Conservation (phyloP, 148 eudicot genomes). For the Arbutus unedo region DNA sequence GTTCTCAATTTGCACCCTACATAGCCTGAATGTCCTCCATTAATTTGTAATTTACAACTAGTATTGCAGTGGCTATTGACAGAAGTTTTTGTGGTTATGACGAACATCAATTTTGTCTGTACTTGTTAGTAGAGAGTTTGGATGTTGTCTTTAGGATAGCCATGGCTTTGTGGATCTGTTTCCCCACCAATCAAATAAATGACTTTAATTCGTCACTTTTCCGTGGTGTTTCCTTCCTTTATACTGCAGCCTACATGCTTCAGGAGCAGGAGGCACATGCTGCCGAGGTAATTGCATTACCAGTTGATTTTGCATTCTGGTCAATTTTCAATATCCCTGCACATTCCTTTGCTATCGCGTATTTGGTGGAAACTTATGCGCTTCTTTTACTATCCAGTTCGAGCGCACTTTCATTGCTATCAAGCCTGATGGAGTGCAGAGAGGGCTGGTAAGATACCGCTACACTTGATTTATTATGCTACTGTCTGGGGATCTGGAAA, state of each 20-base stretch:
- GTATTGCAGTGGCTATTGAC: not conserved
- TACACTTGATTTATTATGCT: not conserved
- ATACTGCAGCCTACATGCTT: conserved; percentile 71
- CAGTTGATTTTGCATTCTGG: not conserved
- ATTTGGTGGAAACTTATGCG: not conserved
- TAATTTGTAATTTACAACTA: not conserved
- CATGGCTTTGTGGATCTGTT: not conserved
- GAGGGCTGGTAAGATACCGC: conserved; percentile 71
- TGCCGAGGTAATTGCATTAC: conserved; percentile 54
- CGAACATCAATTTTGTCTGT: not conserved
- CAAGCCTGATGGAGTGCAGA: conserved; percentile 98
- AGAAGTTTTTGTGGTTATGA: not conserved
- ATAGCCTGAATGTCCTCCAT: not conserved
- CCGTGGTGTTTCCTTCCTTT: conserved; percentile 1
- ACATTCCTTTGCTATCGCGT: not conserved
- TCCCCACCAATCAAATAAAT: not conserved
- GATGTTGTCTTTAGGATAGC: not conserved
- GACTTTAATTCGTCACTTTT: not conserved
- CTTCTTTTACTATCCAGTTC: conserved; percentile 37
- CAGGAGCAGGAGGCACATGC: conserved; percentile 90
- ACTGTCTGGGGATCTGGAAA: not conserved
- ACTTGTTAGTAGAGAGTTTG: not conserved
- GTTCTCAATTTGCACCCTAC: not conserved
- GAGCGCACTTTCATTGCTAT: conserved; percentile 98
- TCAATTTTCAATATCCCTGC: not conserved